A percentile compares a stretch with the other conserved stretches of the same genome.
Evolutionary conservation across 768 basidiomycete species (phyloP).

Genomic region (Podaxis sp.): DNA sequence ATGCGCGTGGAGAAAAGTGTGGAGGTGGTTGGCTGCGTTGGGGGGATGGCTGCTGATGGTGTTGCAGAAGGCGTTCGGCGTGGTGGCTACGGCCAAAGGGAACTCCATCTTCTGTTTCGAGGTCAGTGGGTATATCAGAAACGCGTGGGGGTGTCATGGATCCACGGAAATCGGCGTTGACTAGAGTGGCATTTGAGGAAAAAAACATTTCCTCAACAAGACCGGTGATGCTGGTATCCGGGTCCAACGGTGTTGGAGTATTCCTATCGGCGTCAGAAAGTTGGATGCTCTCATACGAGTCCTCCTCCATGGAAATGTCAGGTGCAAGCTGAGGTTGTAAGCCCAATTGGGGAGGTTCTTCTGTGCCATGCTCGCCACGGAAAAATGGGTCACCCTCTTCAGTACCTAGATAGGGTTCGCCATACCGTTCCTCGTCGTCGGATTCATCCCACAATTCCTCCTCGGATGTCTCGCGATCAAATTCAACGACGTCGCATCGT

Average conservation of each 20-base stretch:
- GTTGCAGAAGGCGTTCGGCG: slow-evolving; percentile 47
- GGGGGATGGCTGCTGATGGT: slow-evolving; percentile 37
- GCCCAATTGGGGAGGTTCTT: neutral
- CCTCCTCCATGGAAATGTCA: slow-evolving; percentile 14
- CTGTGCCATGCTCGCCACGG: neutral
- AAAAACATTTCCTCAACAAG: slow-evolving; percentile 70
- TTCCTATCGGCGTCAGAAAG: slow-evolving; percentile 40
- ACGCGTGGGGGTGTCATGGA: slow-evolving; percentile 42
- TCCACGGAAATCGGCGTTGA: slow-evolving; percentile 16
- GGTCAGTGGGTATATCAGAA: slow-evolving; percentile 44
- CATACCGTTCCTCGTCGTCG: slow-evolving; percentile 28
- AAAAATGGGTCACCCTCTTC: slow-evolving; percentile 24
- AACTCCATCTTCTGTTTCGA: slow-evolving; percentile 64
- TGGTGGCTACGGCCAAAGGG: slow-evolving; percentile 66
- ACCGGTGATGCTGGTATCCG: slow-evolving; percentile 64
- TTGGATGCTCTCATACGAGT: slow-evolving; percentile 44
- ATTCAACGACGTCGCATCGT: slow-evolving; percentile 79
- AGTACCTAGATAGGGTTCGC: slow-evolving; percentile 18
- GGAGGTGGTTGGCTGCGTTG: slow-evolving; percentile 26
- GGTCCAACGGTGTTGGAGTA: slow-evolving; percentile 37
- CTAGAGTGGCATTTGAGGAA: slow-evolving; percentile 29
- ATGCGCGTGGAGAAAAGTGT: slow-evolving; percentile 28
- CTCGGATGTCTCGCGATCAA: slow-evolving; percentile 50
- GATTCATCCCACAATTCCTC: slow-evolving; percentile 27
- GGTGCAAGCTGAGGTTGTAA: neutral